A percentile compares a stretch with the other conserved stretches of the same genome.
Evolutionary conservation across 2,329 filamentous ascomycete genomes (phyloP).

Genomic region (Hortaea werneckii): DNA sequence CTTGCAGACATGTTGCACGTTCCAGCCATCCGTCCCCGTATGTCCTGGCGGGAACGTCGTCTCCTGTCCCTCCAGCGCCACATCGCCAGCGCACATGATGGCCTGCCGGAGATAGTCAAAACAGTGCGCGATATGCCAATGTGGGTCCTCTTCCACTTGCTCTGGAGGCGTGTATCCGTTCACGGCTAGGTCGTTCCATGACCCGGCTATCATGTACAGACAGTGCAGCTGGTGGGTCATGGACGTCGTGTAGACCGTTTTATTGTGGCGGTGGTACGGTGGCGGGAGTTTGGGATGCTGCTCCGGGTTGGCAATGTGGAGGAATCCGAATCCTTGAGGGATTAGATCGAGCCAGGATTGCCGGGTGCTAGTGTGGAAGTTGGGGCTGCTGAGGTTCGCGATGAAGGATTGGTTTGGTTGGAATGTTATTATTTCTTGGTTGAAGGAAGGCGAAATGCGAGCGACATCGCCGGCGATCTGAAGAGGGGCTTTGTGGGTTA

Average conservation of each 20-base stretch:
- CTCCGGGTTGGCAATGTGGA: not conserved
- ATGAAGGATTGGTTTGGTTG: not conserved
- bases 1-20: not conserved
- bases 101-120: conserved; percentile 23
- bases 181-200: not conserved
- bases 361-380: not conserved
- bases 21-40: not conserved
- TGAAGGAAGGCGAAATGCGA: not conserved
- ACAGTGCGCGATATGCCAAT: conserved; percentile 19
- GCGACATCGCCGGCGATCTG: not conserved
- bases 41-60: not conserved
- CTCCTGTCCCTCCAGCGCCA: conserved; percentile 13
- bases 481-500: not conserved
- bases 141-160: not conserved
- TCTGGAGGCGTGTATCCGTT: not conserved
- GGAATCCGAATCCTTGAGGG: not conserved
- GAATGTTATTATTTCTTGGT: not conserved
- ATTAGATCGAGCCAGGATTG: not conserved
- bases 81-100: conserved; percentile 19
- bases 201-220: not conserved
- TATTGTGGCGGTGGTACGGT: not conserved
- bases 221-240: not conserved
- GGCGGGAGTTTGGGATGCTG: not conserved
- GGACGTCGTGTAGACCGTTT: not conserved
- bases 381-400: not conserved